phyloP scores from a whole-genome alignment of 75 land plant genomes.

The Selaginella moellendorffii region DNA sequence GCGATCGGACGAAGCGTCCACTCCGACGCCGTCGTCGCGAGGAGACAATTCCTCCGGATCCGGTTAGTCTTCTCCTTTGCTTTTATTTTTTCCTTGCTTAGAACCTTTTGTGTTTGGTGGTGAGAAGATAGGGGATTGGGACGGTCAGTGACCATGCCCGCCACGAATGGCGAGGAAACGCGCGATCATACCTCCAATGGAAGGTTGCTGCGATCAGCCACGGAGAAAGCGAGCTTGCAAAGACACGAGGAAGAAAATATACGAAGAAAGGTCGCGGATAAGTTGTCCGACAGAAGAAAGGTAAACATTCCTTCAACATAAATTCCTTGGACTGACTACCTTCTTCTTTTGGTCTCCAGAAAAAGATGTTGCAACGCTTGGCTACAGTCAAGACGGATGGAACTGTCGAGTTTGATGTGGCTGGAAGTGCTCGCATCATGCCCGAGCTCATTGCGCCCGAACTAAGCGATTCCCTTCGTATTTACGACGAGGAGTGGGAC shows the following conservation, averaged over 20 bases:
- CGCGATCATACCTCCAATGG: not conserved
- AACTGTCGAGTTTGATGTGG: slow-evolving; percentile 68
- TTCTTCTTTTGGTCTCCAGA: slow-evolving; percentile 23
- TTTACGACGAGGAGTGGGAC: slow-evolving; percentile 11
- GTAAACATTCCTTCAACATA: not conserved
- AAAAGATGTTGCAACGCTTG: slow-evolving; percentile 56
- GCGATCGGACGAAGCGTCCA: too few relatives aligned
- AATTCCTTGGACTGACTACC: not conserved
- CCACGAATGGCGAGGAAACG: not conserved
- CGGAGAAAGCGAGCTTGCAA: not conserved
- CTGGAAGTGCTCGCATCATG: slow-evolving; percentile 36
- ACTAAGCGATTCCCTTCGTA: not conserved
- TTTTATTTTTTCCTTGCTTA: too few relatives aligned
- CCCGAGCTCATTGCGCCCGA: not conserved
- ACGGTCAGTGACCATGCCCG: not conserved
- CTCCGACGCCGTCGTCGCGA: too few relatives aligned
- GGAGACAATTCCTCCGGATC: too few relatives aligned
- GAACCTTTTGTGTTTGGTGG: too few relatives aligned
- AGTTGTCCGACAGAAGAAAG: not conserved
- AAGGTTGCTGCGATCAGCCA: not conserved
- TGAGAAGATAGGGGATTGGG: not conserved
- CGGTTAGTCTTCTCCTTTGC: too few relatives aligned
- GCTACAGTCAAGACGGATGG: slow-evolving; percentile 83
- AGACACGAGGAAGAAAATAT: not conserved
- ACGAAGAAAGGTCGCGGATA: not conserved